phyloP scores from a whole-genome alignment of 805 yeast species.

The Yamadazyma sp. region DNA sequence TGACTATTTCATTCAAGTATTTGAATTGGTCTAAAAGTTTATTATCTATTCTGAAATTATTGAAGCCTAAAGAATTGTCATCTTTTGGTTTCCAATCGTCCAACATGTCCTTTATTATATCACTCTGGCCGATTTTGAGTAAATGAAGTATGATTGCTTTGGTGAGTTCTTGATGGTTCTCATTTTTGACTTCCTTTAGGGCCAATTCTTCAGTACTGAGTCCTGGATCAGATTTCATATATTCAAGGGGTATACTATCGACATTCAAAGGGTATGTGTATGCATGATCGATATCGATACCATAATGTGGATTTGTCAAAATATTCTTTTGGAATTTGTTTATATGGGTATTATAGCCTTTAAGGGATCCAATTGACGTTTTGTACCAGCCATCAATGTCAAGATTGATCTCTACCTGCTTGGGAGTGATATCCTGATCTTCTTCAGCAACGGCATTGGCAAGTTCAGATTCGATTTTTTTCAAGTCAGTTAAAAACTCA shows the following conservation, averaged over 20 bases:
- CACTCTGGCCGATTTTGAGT: slow-evolving; percentile 39
- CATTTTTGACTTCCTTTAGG: slow-evolving; percentile 14
- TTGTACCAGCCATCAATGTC: slow-evolving; percentile 30
- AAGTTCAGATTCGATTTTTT: slow-evolving; percentile 3
- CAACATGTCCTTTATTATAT: slow-evolving; percentile 28
- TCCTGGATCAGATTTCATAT: not conserved
- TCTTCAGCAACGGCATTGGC: slow-evolving; percentile 4
- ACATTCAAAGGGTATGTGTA: slow-evolving; percentile 37
- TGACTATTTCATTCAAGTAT: slow-evolving; percentile 29
- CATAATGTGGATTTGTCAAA: slow-evolving; percentile 24
- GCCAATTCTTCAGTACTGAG: slow-evolving; percentile 7
- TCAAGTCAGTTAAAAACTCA: slow-evolving; percentile 21
- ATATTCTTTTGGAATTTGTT: slow-evolving; percentile 33
- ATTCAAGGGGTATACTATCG: slow-evolving; percentile 22
- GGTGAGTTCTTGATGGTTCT: slow-evolving; percentile 28
- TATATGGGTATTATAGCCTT: slow-evolving; percentile 33
- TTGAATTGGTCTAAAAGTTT: slow-evolving; percentile 24
- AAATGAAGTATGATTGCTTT: slow-evolving; percentile 38
- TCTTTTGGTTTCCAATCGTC: not conserved
- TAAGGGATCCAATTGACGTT: slow-evolving; percentile 28
- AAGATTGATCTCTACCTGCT: not conserved
- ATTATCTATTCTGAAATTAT: slow-evolving; percentile 21
- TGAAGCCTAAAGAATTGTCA: too few relatives aligned
- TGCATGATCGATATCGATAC: slow-evolving; percentile 37
- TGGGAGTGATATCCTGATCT: not conserved